These are phyloP conservation scores for Cryptococcus sp. DNA, from an alignment of 1,284 basidiomycete species.

Conservation along the genomic window DNA sequence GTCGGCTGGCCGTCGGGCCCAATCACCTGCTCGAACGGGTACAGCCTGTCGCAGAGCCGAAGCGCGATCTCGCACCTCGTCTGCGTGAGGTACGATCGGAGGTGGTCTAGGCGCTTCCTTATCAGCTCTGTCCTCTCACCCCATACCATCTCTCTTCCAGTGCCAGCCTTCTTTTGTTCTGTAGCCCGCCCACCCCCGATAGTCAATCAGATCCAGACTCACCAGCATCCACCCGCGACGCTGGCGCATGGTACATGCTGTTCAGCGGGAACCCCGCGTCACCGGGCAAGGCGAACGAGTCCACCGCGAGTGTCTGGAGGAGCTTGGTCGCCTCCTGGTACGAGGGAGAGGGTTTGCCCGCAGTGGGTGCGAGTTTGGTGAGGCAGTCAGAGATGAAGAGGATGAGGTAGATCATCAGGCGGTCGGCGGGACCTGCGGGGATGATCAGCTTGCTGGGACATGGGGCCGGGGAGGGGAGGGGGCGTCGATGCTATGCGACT, in stretches of 20 bases:
- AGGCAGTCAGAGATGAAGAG: slow-evolving; percentile 98
- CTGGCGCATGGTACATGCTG: slow-evolving; percentile 80
- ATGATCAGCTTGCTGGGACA: slow-evolving; percentile 1
- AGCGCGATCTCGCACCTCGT: slow-evolving; percentile 85
- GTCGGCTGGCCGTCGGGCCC: slow-evolving; percentile 57
- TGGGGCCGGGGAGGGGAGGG: not conserved
- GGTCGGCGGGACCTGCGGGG: slow-evolving; percentile 72
- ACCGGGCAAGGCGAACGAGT: slow-evolving; percentile 89
- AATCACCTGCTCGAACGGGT: slow-evolving; percentile 52
- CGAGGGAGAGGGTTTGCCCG: slow-evolving; percentile 54
- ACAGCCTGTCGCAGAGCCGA: slow-evolving; percentile 82
- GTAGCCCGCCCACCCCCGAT: not conserved
- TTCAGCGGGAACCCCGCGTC: slow-evolving; percentile 95
- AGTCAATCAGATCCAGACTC: slow-evolving; percentile 35
- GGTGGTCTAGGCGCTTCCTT: slow-evolving; percentile 36
- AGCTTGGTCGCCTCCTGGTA: slow-evolving; percentile 85
- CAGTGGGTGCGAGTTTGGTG: slow-evolving; percentile 67
- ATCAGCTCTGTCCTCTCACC: slow-evolving; percentile 4
- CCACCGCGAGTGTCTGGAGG: slow-evolving; percentile 86
- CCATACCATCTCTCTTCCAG: too few species aligned
- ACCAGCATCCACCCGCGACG: slow-evolving; percentile 78
- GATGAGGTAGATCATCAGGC: slow-evolving; percentile 94
- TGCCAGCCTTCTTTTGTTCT: not conserved
- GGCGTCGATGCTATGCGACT: not conserved
- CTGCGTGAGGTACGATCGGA: slow-evolving; percentile 88